Evolutionary conservation across 202 grass and related monocot genomes (phyloP), one percentile per base, ranked within the genome.

Genomic region (Setaria italica): DNA sequence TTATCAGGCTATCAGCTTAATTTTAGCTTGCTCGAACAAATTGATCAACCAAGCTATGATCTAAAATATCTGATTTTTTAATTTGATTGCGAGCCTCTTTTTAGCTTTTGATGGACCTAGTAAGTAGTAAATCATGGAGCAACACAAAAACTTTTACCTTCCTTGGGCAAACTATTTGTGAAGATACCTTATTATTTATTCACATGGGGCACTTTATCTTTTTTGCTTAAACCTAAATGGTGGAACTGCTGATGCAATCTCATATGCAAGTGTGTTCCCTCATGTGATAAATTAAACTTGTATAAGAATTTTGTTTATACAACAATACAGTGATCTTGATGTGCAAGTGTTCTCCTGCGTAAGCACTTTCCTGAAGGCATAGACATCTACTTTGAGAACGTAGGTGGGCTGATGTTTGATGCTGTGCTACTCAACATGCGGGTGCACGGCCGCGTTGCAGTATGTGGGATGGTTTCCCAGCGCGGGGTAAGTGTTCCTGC

Each of bases 341-440:
- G 3, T 69, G 49, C 9, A 81, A 81, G 68, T 48, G 51, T 85
- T 83, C 76, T 8, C 11, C 4, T 78, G 11, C 57, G 0, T 74
- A 97, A 91, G 80, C 90, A 92, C 77, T 97, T 97, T 65, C 95
- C 92, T 41, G 77, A 90, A 72, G 90, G 92, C 15, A 93, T 97
- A 12, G 95, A 97, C 82, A 95, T 95, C 67, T 95, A 93, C 89
- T 97, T 94, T 50, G 95, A 97, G 57, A 97, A 97, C 11, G 89
- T 95, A 12, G 92, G 92, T 1, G 95, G 95, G 12, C 53, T 53
- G 4, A 97, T 94, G 92, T 90, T 97, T 45, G 92, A 97, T 78
- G 95, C 92, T 2, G 92, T 90, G 43, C 88, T 97, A 7, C 68
- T 88, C 77, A 94, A 93, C 85, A 94, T 97, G 95, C 51, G 92